Evolutionary conservation across 2,329 filamentous ascomycete genomes (phyloP).

Genomic region (Scedosporium dehoogii): DNA sequence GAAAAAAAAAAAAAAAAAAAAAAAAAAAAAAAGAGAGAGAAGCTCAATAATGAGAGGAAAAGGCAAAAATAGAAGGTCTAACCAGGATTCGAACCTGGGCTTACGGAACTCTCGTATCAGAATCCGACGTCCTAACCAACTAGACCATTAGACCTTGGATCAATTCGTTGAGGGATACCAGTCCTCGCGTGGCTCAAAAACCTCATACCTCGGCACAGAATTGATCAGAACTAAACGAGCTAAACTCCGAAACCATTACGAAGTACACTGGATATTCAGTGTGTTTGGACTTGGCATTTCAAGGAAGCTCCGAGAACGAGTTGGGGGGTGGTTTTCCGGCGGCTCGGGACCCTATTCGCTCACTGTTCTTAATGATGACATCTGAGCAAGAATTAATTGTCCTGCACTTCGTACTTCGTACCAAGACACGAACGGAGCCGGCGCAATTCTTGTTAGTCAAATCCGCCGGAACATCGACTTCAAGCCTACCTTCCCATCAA

Average conservation of each 20-base stretch:
- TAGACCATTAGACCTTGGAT: background rate
- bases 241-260: too few relatives aligned
- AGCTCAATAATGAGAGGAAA: background rate
- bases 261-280: too few relatives aligned
- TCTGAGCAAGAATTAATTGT: too few relatives aligned
- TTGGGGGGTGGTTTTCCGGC: too few relatives aligned
- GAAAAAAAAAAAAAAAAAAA: too few relatives aligned
- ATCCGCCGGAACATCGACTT: background rate
- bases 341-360: too few relatives aligned
- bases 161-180: background rate
- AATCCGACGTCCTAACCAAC: slow-evolving; percentile 1
- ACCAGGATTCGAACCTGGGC: slow-evolving; percentile 1
- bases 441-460: background rate
- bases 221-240: background rate
- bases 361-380: too few relatives aligned
- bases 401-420: too few relatives aligned
- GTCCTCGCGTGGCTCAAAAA: background rate
- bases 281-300: too few relatives aligned
- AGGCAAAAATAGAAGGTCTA: background rate
- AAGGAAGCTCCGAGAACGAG: too few relatives aligned
- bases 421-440: background rate
- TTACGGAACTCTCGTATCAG: background rate
- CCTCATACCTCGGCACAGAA: background rate
- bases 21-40: background rate
- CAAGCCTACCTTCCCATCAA: background rate